Conservation (phyloP, 176 grass and related monocot genomes). For the Otatea glauca region DNA sequence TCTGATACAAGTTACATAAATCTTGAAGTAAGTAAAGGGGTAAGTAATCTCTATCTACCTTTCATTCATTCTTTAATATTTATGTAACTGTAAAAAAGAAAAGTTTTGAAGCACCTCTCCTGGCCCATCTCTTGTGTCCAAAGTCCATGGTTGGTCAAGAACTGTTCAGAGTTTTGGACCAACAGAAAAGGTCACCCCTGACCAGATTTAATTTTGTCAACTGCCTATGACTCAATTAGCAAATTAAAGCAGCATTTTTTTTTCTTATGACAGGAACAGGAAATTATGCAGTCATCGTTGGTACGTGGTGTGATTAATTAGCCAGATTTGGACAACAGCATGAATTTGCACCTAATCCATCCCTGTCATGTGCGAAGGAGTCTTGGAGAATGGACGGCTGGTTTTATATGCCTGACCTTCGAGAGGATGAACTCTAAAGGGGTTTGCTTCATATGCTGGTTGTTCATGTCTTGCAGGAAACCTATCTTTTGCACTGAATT, state of each 20-base stretch:
- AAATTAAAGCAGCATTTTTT: neutral
- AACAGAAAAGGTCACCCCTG: slow-evolving; percentile 16
- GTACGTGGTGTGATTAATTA: neutral
- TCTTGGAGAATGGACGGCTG: neutral
- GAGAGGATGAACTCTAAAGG: neutral
- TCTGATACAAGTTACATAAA: no score
- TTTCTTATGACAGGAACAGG: neutral
- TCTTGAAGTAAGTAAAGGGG: no score
- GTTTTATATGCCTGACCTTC: slow-evolving; percentile 19
- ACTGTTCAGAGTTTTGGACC: slow-evolving; percentile 30
- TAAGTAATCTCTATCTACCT: no score
- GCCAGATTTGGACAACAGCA: neutral
- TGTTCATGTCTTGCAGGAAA: neutral
- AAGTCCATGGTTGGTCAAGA: slow-evolving; percentile 29
- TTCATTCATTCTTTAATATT: no score
- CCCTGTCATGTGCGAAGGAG: neutral
- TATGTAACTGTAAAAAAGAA: no score
- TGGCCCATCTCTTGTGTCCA: neutral
- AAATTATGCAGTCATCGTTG: neutral
- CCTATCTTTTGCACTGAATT: neutral
- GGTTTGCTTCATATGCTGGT: neutral
- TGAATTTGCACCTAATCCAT: neutral
- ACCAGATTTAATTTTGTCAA: slow-evolving; percentile 37
- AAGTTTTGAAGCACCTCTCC: no score
- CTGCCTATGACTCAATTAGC: slow-evolving; percentile 6